These are phyloP conservation scores for Olyra latifolia DNA, from an alignment of 176 grass and related monocot species.

Conservation along the genomic window DNA sequence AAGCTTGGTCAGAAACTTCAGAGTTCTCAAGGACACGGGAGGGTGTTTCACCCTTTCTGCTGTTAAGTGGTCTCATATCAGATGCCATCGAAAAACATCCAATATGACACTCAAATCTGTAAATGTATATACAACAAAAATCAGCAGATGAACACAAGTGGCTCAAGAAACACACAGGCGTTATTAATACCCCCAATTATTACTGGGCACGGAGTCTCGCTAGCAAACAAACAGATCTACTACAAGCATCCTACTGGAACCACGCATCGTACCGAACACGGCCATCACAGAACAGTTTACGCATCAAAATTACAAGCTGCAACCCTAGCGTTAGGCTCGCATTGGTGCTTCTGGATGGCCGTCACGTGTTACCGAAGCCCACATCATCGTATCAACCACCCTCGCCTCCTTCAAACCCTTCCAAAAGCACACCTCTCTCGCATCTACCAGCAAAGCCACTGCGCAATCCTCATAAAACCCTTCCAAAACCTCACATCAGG, in stretches of 20 bases:
- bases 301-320: neutral
- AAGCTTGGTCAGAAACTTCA: slow-evolving; percentile 38
- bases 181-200: neutral
- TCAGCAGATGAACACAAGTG: neutral
- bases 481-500: slow-evolving; percentile 10
- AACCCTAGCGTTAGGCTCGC: neutral
- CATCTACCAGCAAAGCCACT: neutral
- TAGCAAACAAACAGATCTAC: slow-evolving; percentile 9
- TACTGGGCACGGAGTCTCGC: neutral
- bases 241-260: neutral
- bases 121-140: slow-evolving; percentile 1
- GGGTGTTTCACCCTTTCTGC: neutral
- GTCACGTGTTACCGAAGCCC: neutral
- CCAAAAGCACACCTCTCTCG: slow-evolving; percentile 1
- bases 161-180: neutral
- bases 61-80: slow-evolving; percentile 24
- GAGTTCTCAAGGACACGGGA: slow-evolving; percentile 24
- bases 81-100: slow-evolving; percentile 18
- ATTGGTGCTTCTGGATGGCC: neutral
- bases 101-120: slow-evolving; percentile 5
- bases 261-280: neutral
- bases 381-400: neutral
- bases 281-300: slow-evolving; percentile 6
- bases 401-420: slow-evolving; percentile 28
- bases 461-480: slow-evolving; percentile 4